Conservation (phyloP, 2,329 filamentous ascomycete genomes). For the Penicillium sp. region DNA sequence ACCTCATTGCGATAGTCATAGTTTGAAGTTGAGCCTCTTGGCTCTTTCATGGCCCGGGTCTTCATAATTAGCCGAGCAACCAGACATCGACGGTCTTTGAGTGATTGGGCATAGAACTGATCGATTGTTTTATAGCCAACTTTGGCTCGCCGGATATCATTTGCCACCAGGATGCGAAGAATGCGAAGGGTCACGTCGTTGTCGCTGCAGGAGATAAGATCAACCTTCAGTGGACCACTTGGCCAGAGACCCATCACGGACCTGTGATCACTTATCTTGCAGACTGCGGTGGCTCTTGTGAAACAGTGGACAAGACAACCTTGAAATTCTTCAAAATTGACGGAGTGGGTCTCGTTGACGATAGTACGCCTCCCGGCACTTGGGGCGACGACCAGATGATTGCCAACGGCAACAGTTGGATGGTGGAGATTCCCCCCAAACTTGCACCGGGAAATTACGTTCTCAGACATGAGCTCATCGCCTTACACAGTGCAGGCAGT, state of each 20-base stretch:
- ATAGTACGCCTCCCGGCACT: constrained; percentile 36
- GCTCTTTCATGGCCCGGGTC: too few species aligned
- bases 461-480: constrained; percentile 49
- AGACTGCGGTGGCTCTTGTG: constrained; percentile 50
- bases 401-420: constrained; percentile 44
- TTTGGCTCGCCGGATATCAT: constrained; percentile 51
- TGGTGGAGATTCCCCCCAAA: constrained; percentile 40
- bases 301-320: constrained; percentile 45
- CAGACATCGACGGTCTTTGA: too few species aligned
- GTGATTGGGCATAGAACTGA: too few species aligned
- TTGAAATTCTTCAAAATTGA: constrained; percentile 60
- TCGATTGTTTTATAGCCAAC: constrained; percentile 16
- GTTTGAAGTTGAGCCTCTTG: too few species aligned
- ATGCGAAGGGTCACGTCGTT: constrained; percentile 45
- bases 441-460: constrained; percentile 47
- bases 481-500: constrained; percentile 40
- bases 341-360: constrained; percentile 46
- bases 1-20: neutral
- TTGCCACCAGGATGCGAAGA: constrained; percentile 53
- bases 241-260: constrained; percentile 58
- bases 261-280: constrained; percentile 60
- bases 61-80: too few species aligned
- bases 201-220: constrained; percentile 55
- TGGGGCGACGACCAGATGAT: constrained; percentile 53
- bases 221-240: constrained; percentile 57